A percentile compares a stretch with the other conserved stretches of the same genome.
phyloP scores from a whole-genome alignment of 1,139 yeast species.

The Candida tunisiensis region DNA sequence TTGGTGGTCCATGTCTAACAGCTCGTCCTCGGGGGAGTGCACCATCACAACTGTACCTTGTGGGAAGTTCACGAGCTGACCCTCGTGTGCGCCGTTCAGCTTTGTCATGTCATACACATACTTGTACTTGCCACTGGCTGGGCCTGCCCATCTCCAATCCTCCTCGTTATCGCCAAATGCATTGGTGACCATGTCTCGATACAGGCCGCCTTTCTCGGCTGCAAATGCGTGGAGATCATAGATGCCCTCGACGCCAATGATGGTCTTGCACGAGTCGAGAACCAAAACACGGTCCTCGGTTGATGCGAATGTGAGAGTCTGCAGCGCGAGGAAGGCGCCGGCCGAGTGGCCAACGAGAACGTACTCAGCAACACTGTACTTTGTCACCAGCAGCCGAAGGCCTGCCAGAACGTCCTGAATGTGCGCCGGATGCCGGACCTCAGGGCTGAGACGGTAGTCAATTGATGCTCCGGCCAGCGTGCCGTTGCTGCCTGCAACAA shows the following conservation, averaged over 20 bases:
- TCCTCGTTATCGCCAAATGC: conserved; percentile 25
- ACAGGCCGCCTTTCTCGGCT: conserved; percentile 28
- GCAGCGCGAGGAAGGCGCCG: conserved; percentile 58
- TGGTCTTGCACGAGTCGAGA: conserved; percentile 4
- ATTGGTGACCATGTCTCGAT: conserved; percentile 24
- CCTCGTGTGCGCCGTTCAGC: not conserved
- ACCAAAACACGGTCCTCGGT: conserved; percentile 2
- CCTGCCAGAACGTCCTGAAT: conserved; percentile 37
- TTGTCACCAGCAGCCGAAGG: conserved; percentile 16
- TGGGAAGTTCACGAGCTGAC: not conserved
- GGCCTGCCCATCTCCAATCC: conserved; percentile 18
- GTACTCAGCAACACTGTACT: conserved; percentile 16
- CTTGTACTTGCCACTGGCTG: too few species aligned
- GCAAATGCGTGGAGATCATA: conserved; percentile 26
- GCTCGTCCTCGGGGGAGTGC: not conserved
- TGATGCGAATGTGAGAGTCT: conserved; percentile 20
- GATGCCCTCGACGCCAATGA: conserved; percentile 34
- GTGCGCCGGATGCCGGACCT: conserved; percentile 46
- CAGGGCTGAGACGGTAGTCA: conserved; percentile 58
- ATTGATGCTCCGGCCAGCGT: conserved; percentile 24
- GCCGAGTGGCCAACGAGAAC: conserved; percentile 63
- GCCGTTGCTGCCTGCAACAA: conserved; percentile 5
- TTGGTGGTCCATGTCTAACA: too few species aligned
- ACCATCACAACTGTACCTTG: too few species aligned
- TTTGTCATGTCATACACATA: too few species aligned